A percentile compares a stretch with the other conserved stretches of the same genome.
These are phyloP conservation scores for Alternaria solani DNA, from an alignment of 2,329 filamentous ascomycete genomes.

Conservation along the genomic window DNA sequence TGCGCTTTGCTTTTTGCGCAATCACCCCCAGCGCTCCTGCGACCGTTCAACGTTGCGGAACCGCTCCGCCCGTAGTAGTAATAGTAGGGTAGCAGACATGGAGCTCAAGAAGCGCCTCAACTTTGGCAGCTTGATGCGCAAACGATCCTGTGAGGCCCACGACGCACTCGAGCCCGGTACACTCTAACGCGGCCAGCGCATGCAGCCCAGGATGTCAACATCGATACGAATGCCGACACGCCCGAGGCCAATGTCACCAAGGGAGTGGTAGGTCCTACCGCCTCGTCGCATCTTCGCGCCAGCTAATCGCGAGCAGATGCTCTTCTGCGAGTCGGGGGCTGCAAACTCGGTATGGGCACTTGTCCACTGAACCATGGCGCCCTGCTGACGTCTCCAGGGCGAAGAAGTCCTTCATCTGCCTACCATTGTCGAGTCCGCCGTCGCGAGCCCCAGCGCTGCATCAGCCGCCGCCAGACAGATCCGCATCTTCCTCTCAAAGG, in stretches of 20 bases:
- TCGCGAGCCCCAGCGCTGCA: conserved; percentile 87
- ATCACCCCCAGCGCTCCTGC: not conserved
- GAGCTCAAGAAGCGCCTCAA: conserved; percentile 52
- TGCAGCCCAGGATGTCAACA: conserved; percentile 39
- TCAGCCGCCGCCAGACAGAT: conserved; percentile 81
- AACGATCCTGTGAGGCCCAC: conserved; percentile 35
- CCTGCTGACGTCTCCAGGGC: conserved; percentile 60
- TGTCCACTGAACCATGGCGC: not conserved
- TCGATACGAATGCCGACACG: conserved; percentile 58
- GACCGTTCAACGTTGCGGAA: conserved; percentile 1
- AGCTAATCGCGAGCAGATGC: conserved; percentile 62
- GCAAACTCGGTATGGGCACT: conserved; percentile 55
- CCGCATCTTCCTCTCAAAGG: conserved; percentile 80
- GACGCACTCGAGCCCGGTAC: not conserved
- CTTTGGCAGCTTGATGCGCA: conserved; percentile 48
- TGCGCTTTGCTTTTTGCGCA: conserved; percentile 1
- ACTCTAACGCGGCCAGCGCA: conserved; percentile 24
- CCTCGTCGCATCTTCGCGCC: conserved; percentile 3
- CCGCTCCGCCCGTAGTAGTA: conserved; percentile 1
- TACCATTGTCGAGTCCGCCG: conserved; percentile 91
- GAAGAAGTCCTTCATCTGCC: conserved; percentile 94
- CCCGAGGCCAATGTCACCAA: conserved; percentile 72
- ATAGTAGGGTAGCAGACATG: conserved; percentile 33
- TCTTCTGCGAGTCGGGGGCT: conserved; percentile 80
- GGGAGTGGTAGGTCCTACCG: conserved; percentile 67